Evolutionary conservation across 2,329 filamentous ascomycete species (phyloP).

Genomic region (Sarocladiaceae sp.): DNA sequence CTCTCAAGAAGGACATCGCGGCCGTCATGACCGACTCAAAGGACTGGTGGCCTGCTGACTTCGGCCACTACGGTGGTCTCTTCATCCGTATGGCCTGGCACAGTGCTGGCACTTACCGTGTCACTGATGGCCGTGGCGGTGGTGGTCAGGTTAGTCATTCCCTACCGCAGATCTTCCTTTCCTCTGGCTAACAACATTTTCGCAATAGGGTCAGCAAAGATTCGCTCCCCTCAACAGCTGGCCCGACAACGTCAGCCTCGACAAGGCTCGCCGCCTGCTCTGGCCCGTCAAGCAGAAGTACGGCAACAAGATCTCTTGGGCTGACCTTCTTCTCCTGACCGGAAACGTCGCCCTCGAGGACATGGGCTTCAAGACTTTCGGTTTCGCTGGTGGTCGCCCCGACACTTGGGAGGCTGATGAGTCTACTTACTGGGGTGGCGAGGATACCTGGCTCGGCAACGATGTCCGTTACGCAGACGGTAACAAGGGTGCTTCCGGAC

Average conservation of each 20-base stretch:
- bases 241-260: constrained; percentile 72
- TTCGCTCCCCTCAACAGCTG: constrained; percentile 76
- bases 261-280: constrained; percentile 73
- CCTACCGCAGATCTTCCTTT: background rate
- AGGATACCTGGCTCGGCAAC: constrained; percentile 67
- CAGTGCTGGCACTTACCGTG: constrained; percentile 71
- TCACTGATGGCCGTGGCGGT: constrained; percentile 68
- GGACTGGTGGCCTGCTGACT: constrained; percentile 78
- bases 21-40: constrained; percentile 71
- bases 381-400: constrained; percentile 65
- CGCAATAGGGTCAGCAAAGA: constrained; percentile 58
- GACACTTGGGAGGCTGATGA: constrained; percentile 74
- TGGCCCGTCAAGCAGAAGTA: constrained; percentile 85
- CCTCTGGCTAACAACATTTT: background rate
- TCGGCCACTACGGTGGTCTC: constrained; percentile 73
- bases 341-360: constrained; percentile 73
- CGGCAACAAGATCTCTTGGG: constrained; percentile 76
- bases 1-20: constrained; percentile 67
- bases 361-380: constrained; percentile 68
- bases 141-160: constrained; percentile 46
- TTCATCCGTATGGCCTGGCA: constrained; percentile 82
- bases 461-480: constrained; percentile 60
- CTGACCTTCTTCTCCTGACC: constrained; percentile 63
- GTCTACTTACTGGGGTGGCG: constrained; percentile 70
- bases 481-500: constrained; percentile 32